A percentile compares a stretch with the other conserved stretches of the same genome.
These are phyloP conservation scores for Zasmidium cellare DNA, from an alignment of 2,329 filamentous ascomycete genomes.

Conservation along the genomic window DNA sequence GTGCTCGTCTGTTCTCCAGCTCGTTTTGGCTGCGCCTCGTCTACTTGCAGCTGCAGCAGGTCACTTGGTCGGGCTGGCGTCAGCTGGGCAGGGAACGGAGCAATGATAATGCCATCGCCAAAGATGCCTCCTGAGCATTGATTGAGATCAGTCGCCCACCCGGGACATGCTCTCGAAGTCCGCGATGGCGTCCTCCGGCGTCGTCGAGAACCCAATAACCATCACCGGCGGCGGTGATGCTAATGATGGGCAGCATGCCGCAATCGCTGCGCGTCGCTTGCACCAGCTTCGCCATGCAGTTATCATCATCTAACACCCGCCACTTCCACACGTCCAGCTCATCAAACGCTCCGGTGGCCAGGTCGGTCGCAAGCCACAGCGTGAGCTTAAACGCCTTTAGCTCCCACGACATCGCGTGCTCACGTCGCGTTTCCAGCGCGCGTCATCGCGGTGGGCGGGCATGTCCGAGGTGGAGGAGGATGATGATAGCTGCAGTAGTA, in stretches of 20 bases:
- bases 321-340: neutral
- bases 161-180: neutral
- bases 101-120: neutral
- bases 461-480: neutral
- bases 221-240: too few species aligned
- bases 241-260: neutral
- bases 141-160: neutral
- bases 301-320: neutral
- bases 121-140: neutral
- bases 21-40: neutral
- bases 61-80: neutral
- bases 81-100: neutral
- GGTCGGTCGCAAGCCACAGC: neutral
- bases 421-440: neutral
- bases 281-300: neutral
- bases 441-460: constrained; percentile 3
- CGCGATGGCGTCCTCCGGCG: neutral
- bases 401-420: constrained; percentile 5
- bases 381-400: neutral
- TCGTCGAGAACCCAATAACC: neutral
- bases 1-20: neutral
- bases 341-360: constrained; percentile 1
- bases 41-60: neutral
- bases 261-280: neutral
- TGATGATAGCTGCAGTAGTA: too few species aligned